phyloP scores from a whole-genome alignment of 352 stramenopile genomes.

The Pythium volutum region DNA sequence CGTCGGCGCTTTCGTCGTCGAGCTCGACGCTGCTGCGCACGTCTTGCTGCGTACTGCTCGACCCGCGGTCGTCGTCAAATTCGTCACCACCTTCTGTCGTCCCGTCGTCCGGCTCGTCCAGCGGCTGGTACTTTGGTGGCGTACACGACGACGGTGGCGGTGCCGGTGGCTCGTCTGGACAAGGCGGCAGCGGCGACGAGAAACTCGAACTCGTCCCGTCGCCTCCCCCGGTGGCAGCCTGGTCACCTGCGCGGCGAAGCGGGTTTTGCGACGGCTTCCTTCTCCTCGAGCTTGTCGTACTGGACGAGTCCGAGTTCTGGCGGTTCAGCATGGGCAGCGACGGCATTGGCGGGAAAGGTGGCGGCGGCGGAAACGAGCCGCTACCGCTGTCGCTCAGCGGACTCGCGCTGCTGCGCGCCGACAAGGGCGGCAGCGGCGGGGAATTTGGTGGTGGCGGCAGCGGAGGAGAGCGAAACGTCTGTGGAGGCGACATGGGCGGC shows the following conservation, averaged over 20 bases:
- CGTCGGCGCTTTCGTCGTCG: conserved; percentile 21
- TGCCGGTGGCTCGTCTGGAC: conserved; percentile 61
- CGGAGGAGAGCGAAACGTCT: conserved; percentile 13
- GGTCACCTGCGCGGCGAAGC: background rate
- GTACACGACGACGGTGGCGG: conserved; percentile 59
- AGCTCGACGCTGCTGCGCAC: conserved; percentile 13
- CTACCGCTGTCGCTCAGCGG: conserved; percentile 14
- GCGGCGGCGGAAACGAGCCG: conserved; percentile 18
- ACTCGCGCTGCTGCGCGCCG: conserved; percentile 12
- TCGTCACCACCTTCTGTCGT: conserved; percentile 42
- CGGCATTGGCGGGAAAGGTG: conserved; percentile 25
- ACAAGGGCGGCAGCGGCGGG: conserved; percentile 11
- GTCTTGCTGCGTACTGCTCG: conserved; percentile 19
- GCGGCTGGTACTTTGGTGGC: conserved; percentile 63
- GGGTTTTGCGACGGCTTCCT: background rate
- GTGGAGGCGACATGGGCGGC: conserved; percentile 23
- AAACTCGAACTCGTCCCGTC: conserved; percentile 51
- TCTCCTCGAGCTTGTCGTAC: background rate
- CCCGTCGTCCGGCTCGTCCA: conserved; percentile 52
- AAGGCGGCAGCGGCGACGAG: conserved; percentile 70
- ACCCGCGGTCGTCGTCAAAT: conserved; percentile 38
- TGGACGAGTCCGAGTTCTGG: conserved; percentile 10
- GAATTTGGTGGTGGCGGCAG: conserved; percentile 25
- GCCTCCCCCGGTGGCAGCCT: background rate
- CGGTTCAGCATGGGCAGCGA: conserved; percentile 14